phyloP scores from a whole-genome alignment of 495 filamentous ascomycete species.

The Talaromyces liani region DNA sequence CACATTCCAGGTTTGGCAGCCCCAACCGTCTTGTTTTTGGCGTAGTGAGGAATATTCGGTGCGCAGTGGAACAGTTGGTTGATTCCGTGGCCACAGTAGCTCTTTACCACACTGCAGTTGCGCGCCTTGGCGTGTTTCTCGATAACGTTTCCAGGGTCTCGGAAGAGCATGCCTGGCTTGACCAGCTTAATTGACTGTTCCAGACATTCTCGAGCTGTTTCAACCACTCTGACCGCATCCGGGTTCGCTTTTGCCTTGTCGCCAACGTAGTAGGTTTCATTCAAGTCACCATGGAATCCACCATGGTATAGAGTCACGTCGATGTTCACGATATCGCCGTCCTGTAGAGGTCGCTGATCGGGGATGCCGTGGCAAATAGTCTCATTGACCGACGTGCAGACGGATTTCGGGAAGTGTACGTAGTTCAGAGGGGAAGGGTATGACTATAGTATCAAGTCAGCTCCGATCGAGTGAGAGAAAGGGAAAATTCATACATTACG shows the following conservation, averaged over 20 bases:
- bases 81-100: constrained; percentile 87
- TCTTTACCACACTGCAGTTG: constrained; percentile 75
- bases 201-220: constrained; percentile 72
- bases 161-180: constrained; percentile 79
- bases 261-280: constrained; percentile 89
- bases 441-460: constrained; percentile 51
- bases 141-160: constrained; percentile 75
- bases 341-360: constrained; percentile 66
- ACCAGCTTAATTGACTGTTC: constrained; percentile 78
- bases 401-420: constrained; percentile 92
- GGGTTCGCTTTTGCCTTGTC: constrained; percentile 65
- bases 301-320: constrained; percentile 83
- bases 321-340: constrained; percentile 86
- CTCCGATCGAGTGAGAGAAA: not conserved
- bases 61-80: constrained; percentile 79
- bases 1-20: constrained; percentile 84
- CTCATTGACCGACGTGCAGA: constrained; percentile 94
- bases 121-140: constrained; percentile 77
- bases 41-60: constrained; percentile 83
- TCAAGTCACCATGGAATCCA: constrained; percentile 82
- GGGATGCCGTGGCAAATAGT: constrained; percentile 94
- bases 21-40: constrained; percentile 84
- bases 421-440: constrained; percentile 98
- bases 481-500: constrained; percentile 60
- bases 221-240: constrained; percentile 77